A percentile compares a stretch with the other conserved stretches of the same genome.
phyloP scores from a whole-genome alignment of 129 eudicot genomes.

The Escallonia herrerae region DNA sequence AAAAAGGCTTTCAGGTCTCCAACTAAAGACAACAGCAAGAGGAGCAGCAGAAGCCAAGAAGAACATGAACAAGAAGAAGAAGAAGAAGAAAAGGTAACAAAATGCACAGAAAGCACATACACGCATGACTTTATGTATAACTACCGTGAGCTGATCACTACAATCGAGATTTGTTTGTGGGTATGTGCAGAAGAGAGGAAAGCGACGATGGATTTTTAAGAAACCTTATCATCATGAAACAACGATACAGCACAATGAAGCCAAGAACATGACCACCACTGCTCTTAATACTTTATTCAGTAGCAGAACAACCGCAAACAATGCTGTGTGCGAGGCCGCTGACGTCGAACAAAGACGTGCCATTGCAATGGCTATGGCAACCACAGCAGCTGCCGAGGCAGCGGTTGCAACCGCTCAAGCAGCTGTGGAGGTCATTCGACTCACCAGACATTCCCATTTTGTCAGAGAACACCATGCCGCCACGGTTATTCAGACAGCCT shows the following conservation, averaged over 20 bases:
- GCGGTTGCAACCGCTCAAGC: constrained; percentile 46
- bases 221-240: constrained; percentile 32
- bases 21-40: constrained; percentile 24
- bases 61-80: constrained; percentile 30
- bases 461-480: constrained; percentile 41
- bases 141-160: too few species aligned
- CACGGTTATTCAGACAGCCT: constrained; percentile 43
- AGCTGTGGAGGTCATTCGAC: constrained; percentile 33
- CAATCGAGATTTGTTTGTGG: not conserved
- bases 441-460: constrained; percentile 18
- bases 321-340: not conserved
- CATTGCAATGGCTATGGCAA: constrained; percentile 40
- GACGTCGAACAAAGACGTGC: constrained; percentile 15
- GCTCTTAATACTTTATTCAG: not conserved
- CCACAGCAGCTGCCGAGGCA: constrained; percentile 36
- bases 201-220: constrained; percentile 56
- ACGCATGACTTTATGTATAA: not conserved
- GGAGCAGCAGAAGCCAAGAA: constrained; percentile 34
- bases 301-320: not conserved
- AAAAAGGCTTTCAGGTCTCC: constrained; percentile 68
- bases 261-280: constrained; percentile 11
- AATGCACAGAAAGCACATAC: not conserved
- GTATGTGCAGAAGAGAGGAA: constrained; percentile 50
- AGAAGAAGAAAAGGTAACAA: constrained; percentile 23
- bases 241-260: constrained; percentile 43